These are phyloP conservation scores for Pythium dissotocum DNA, from an alignment of 352 stramenopile genomes.

Conservation along the genomic window DNA sequence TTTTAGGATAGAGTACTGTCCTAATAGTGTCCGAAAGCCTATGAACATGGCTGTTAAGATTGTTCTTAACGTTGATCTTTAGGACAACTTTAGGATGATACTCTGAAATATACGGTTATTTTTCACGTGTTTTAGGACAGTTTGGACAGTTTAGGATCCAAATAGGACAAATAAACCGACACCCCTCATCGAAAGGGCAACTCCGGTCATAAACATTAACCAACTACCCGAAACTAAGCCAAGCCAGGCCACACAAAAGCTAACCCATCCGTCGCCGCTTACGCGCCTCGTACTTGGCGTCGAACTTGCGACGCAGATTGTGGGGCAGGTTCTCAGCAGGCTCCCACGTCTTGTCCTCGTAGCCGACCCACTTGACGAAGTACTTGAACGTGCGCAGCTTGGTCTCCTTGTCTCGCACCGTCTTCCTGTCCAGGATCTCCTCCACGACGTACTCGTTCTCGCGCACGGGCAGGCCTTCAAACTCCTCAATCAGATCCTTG, in stretches of 20 bases:
- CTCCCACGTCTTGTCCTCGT: constrained; percentile 81
- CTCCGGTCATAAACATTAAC: too few species aligned
- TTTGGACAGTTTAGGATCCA: too few species aligned
- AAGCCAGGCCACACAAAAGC: not conserved
- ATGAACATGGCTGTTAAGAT: too few species aligned
- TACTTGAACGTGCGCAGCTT: constrained; percentile 77
- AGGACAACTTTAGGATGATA: too few species aligned
- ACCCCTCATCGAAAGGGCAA: too few species aligned
- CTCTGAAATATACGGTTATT: too few species aligned
- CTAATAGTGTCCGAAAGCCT: too few species aligned
- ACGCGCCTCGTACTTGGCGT: constrained; percentile 68
- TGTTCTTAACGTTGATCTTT: too few species aligned
- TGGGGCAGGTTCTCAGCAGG: constrained; percentile 74
- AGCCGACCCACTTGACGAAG: constrained; percentile 86
- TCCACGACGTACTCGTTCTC: constrained; percentile 80
- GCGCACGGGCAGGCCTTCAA: constrained; percentile 64
- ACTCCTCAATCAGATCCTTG: constrained; percentile 82
- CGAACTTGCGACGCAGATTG: constrained; percentile 79
- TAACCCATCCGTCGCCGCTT: constrained; percentile 36
- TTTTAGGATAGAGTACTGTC: too few species aligned
- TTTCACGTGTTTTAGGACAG: too few species aligned
- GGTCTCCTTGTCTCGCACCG: constrained; percentile 62
- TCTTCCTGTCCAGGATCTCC: constrained; percentile 68
- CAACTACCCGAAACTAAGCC: not conserved
- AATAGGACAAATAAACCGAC: too few species aligned